Base-by-base conservation (phyloP, 2,329 filamentous ascomycete genomes). In the Ascochyta fabae region DNA sequence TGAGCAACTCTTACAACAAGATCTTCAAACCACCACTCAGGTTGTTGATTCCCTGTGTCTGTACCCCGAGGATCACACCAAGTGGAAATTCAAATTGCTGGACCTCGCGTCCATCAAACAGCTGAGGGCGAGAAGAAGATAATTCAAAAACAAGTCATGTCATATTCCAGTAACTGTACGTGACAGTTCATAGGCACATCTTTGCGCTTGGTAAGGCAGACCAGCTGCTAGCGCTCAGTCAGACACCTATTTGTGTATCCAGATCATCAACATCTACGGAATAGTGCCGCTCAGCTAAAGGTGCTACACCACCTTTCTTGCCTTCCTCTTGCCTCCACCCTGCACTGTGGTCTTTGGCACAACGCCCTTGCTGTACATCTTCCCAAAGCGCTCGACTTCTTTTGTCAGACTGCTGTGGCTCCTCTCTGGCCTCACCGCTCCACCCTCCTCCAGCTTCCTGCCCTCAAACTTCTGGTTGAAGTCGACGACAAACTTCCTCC, bases 381-480 rank as follows among this genome's bases (percentile, higher is more conserved):
- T 42, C 13, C 65, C 62, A 48, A 71, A 70, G 6, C 69, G 54
- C 59, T 70, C 68, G 9, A 72, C 60, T 54, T 72, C 69, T 47
- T 71, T 72, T 10, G 60, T 69, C 34, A 69, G 52, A 19, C 59
- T 65, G 1, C 60, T 65, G n/a, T 66, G 61, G 16, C 56, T 64
- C 13, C 68, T 59, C 26, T 40, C 31, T 1, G 64, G 66, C 47
- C 68, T 56, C 13, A 35, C 23, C 16, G 43, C 59, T 6, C 27
- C 13, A 0, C 19, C 24, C 3, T 57, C 60, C 9, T 27, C 36
- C 6, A 67, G 12, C 2, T 49, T 12, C 53, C 57, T 64, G 2
- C 66, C 67, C 29, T 56, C 56, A 34, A 71, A 72, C 33, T 38
- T 7, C 12, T 33, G 19, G 40, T 72, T 72, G 62, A 72, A 71